Evolutionary conservation across 106 monocot genomes (phyloP), one percentile per base, ranked within the genome.

Genomic region (Dactylorhiza incarnata): DNA sequence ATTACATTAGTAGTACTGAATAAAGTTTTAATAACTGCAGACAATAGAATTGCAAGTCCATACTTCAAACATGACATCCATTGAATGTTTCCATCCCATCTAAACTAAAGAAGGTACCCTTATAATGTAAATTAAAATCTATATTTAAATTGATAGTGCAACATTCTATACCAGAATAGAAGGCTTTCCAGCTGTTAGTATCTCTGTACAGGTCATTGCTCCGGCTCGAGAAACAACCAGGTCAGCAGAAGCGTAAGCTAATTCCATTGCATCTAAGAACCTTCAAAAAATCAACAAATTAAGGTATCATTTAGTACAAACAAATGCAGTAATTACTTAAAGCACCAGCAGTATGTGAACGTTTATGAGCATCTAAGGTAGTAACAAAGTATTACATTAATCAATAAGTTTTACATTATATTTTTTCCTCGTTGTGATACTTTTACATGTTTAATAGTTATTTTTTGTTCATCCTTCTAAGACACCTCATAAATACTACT

Each of bases 191-290:
- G 80, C 54, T 7, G 73, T 72, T 16, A 84, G 70, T 24, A 84
- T 84, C 73, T 84, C 84, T 43, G 84, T 84, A 59, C 84, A 84
- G 19, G 84, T 80, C 79, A 80, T 84, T 73, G 84, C 84, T 44
- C 84, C 84, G 50, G 84, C 75, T 84, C 84, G 70, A 67, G 79
- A 63, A 22, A 84, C 84, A 72, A 84, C 84, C 63, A 84, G 53
- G 55, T 84, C 84, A 62, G 84, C 84, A 76, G 84, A 76, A 45
- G 80, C 80, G 80, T 84, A 84, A 55, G 84, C 84, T 68, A 84
- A 71, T 65, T 84, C 84, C 69, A 84, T 84, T 70, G 37, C 37
- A 67, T 84, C 69, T 75, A 84, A 76, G 25, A 84, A 84, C 76
- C 84, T 84, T 79, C 20, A 80, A 9, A 66, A 79, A 29, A 13